Base-by-base conservation (phyloP, 495 filamentous ascomycete genomes). In the Penicillium diatomitis region DNA sequence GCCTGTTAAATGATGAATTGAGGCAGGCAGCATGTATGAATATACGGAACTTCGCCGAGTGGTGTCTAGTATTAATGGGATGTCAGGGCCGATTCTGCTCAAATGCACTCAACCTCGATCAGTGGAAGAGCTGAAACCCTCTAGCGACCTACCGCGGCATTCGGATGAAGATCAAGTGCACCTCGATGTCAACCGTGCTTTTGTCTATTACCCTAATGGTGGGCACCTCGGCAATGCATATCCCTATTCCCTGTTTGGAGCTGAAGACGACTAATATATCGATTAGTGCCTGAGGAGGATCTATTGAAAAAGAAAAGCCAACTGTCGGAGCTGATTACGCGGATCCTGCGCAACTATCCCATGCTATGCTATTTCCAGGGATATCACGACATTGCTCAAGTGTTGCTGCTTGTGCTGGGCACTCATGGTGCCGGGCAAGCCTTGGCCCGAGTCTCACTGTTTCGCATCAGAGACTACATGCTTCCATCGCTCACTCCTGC, bases 311-410 rank as follows among this genome's bases (percentile, higher is more conserved):
- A 85, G 54, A 92, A 90, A 57, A 54, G 68, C 37, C 80, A 88
- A 61, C 76, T 96, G 27, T 88, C 83, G 9, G 64, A 76, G 48
- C 70, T 96, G 12, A 95, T 96, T 60, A 77, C 74, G 37, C 74
- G 83, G 52, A 78, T 89, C 12, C 76, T 96, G 28, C 79, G 92
- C 11, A 76, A 79, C 7, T 76, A 96, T 58, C 94, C 92, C 4
- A 83, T 85, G 71, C 82, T 98, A 8, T 86, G 80, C 68, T 98
- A 98, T 68, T 97, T 97, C 69, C 92, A 98, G 73, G 92, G 92
- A 52, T 98, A 95, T 67, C 92, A 98, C 62, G 92, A 98, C 67
- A 96, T 98, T 58, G 91, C 86, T 53, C 94, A 97, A 63, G 92
- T 98, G n/a, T 74, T 98, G 41, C 78, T 96, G 4, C 77, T 98